Conservation (phyloP, 257 asterid genomes). For the Primulina huaijiensis region DNA sequence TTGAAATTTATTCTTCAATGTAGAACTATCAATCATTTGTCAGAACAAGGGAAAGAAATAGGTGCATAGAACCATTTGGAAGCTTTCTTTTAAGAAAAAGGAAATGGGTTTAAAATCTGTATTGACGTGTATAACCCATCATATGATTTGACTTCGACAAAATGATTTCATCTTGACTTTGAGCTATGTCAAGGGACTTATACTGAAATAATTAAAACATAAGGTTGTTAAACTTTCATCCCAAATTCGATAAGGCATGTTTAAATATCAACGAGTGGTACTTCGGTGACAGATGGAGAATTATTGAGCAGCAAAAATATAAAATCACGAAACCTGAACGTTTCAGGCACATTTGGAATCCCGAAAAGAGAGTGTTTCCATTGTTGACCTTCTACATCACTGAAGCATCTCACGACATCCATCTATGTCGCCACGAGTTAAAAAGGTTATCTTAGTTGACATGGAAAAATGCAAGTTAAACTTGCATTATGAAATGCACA, state of each 20-base stretch:
- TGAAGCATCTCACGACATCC: conserved; percentile 89
- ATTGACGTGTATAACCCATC: no score
- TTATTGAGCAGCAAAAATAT: conserved; percentile 17
- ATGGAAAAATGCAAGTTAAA: conserved; percentile 12
- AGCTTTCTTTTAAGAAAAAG: no score
- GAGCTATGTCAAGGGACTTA: no score
- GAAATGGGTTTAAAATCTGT: no score
- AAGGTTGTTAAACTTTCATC: background rate
- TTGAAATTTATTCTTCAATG: no score
- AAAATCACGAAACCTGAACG: conserved; percentile 62
- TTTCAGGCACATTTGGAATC: conserved; percentile 91
- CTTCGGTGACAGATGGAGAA: conserved; percentile 19
- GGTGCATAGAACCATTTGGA: no score
- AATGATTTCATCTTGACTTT: no score
- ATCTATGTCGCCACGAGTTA: conserved; percentile 40
- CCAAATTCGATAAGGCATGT: conserved; percentile 18
- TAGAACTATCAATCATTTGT: no score
- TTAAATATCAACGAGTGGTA: background rate
- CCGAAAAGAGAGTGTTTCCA: conserved; percentile 95
- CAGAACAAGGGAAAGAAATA: no score
- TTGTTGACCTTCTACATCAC: conserved; percentile 77
- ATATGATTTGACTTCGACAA: no score
- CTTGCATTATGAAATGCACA: background rate
- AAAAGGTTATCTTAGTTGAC: conserved; percentile 23
- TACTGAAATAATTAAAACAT: no score